Base-by-base conservation (phyloP, 345 rosid genomes). In the Brassica juncea region DNA sequence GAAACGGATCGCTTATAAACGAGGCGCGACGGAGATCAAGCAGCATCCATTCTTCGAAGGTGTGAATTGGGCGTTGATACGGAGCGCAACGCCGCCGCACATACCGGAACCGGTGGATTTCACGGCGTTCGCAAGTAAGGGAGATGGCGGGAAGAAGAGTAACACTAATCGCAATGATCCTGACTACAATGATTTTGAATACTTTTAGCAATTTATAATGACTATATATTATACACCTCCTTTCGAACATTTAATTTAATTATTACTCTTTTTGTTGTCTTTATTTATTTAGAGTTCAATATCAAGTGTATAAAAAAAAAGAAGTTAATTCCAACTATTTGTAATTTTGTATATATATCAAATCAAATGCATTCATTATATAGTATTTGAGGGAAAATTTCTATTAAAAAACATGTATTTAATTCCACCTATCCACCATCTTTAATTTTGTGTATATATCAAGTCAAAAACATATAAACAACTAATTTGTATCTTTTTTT, bases 11-110 rank as follows among this genome's bases (percentile, higher is more conserved):
- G 94, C 97, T 2, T 89, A 89, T 58, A 91, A 84, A 80, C 86
- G 97, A 68, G 98, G 97, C 1, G 98, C 97, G 14, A 94, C 98
- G 1, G 97, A 94, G 78, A 91, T 94, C 2, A 94, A 92, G 66
- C 98, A 94, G 49, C 97, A 92, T 61, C 93, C 97, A 0, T 94
- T 94, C 70, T 94, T 94, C 60, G 93, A 90, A 70, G 97, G 98
- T 6, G 89, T 92, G 23, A 92, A 91, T 34, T 94, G 97, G 98
- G 98, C 98, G 27, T 77, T 94, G 0, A 94, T 94, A 0, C 85
- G 98, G 68, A 80, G 97, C 58, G 94, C 97, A 2, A 59, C 80
- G 85, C 98, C 98, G 54, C 97, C 98, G 4, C 89, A 92, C 23
- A 5, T 94, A 23, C 98, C 98, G 8, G 94, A 92, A 14, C 89